These are phyloP conservation scores for Naganishia vaughanmartiniae DNA, from an alignment of 768 basidiomycete species.

Conservation along the genomic window DNA sequence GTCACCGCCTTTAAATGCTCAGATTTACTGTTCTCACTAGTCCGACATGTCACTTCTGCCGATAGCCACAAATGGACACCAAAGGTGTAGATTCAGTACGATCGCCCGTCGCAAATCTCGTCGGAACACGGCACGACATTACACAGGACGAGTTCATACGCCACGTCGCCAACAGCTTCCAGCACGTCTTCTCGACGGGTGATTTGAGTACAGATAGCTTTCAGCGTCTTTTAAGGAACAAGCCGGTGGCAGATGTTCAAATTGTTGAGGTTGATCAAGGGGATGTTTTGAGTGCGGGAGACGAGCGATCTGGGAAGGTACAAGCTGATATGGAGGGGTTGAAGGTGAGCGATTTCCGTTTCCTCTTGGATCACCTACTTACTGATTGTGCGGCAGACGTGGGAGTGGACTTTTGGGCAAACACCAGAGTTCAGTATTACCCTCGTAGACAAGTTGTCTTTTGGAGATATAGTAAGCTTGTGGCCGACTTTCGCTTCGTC, in stretches of 20 bases:
- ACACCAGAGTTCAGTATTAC: conserved; percentile 86
- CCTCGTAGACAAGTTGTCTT: conserved; percentile 52
- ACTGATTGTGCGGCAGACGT: conserved; percentile 59
- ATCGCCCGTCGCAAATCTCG: conserved; percentile 84
- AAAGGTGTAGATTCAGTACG: conserved; percentile 86
- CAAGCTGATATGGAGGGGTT: conserved; percentile 70
- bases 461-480: conserved; percentile 55
- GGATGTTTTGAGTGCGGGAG: conserved; percentile 49
- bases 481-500: neutral
- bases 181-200: conserved; percentile 1
- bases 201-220: neutral
- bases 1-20: neutral
- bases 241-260: conserved; percentile 12
- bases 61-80: conserved; percentile 72
- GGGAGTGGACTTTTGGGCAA: conserved; percentile 91
- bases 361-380: neutral
- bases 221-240: neutral
- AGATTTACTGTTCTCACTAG: neutral
- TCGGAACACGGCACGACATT: conserved; percentile 57
- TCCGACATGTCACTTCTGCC: neutral
- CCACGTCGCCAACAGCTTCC: conserved; percentile 59
- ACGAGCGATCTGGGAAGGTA: conserved; percentile 57
- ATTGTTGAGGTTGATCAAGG: conserved; percentile 56
- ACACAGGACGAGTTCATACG: conserved; percentile 69
- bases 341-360: conserved; percentile 55